These are phyloP conservation scores for Microdochium nivale DNA, from an alignment of 2,329 filamentous ascomycete species.

Conservation along the genomic window DNA sequence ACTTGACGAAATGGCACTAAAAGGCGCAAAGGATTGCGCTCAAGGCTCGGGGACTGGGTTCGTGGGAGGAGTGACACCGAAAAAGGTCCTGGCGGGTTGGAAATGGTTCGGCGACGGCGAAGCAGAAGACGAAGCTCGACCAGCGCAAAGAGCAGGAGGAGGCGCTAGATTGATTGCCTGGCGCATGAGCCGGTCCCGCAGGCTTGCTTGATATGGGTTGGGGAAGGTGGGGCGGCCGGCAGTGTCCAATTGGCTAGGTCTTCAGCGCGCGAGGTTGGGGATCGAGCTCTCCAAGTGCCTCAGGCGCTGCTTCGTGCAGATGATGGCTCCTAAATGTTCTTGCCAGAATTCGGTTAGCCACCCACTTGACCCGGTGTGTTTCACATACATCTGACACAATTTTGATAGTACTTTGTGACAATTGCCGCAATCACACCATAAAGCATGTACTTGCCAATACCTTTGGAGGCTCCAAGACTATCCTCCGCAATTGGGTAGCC, in stretches of 20 bases:
- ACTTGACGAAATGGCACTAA: neutral
- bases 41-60: neutral
- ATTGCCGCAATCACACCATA: no score
- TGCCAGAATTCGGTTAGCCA: no score
- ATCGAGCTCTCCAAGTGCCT: no score
- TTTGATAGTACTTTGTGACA: no score
- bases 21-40: neutral
- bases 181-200: conserved; percentile 1
- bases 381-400: no score
- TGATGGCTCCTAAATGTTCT: no score
- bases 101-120: neutral
- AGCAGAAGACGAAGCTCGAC: neutral
- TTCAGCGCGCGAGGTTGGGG: neutral
- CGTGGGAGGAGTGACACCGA: neutral
- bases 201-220: neutral
- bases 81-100: neutral
- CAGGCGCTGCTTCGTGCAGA: no score
- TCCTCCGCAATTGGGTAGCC: no score
- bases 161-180: neutral
- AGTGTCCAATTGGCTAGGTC: neutral
- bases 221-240: neutral
- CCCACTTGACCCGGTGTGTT: no score
- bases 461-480: no score
- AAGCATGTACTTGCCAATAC: no score
- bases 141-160: neutral